These are phyloP conservation scores for Fusarium foetens DNA, from an alignment of 2,329 filamentous ascomycete genomes.

Conservation along the genomic window DNA sequence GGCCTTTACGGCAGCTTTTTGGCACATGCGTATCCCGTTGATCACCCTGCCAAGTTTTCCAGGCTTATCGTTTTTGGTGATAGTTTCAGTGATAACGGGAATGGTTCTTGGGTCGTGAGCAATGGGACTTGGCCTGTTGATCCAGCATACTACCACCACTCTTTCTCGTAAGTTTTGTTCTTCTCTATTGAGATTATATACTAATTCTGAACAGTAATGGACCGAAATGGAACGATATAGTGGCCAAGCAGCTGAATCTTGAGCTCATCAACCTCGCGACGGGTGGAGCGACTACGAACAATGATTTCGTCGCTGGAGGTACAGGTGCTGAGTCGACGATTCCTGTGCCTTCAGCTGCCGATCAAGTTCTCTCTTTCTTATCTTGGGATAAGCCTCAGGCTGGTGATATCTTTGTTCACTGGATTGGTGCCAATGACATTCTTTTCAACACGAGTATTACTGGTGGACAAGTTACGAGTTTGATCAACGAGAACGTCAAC, in stretches of 20 bases:
- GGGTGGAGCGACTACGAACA: slow-evolving; percentile 26
- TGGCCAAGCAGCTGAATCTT: slow-evolving; percentile 1
- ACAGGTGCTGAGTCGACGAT: slow-evolving; percentile 21
- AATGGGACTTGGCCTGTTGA: slow-evolving; percentile 32
- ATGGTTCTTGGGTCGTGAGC: slow-evolving; percentile 30
- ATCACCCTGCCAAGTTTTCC: background rate
- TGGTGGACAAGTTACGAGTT: slow-evolving; percentile 11
- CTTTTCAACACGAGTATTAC: slow-evolving; percentile 31
- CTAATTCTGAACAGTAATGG: slow-evolving; percentile 4
- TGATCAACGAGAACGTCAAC: slow-evolving; percentile 12
- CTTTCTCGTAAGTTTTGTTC: background rate
- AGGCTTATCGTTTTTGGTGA: slow-evolving; percentile 34
- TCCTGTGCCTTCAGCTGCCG: slow-evolving; percentile 17
- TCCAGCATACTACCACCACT: slow-evolving; percentile 28
- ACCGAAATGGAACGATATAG: slow-evolving; percentile 23
- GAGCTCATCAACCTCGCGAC: slow-evolving; percentile 28
- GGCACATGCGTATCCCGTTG: background rate
- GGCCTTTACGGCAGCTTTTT: background rate
- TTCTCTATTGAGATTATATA: rapidly evolving
- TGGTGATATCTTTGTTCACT: slow-evolving; percentile 23
- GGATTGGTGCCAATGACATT: slow-evolving; percentile 32
- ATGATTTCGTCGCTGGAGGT: slow-evolving; percentile 22
- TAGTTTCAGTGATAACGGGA: slow-evolving; percentile 35
- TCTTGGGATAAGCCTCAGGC: background rate
- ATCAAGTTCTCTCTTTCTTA: slow-evolving; percentile 18